Evolutionary conservation across 1,139 yeast species (phyloP).

Genomic region (Yarrowia galli): DNA sequence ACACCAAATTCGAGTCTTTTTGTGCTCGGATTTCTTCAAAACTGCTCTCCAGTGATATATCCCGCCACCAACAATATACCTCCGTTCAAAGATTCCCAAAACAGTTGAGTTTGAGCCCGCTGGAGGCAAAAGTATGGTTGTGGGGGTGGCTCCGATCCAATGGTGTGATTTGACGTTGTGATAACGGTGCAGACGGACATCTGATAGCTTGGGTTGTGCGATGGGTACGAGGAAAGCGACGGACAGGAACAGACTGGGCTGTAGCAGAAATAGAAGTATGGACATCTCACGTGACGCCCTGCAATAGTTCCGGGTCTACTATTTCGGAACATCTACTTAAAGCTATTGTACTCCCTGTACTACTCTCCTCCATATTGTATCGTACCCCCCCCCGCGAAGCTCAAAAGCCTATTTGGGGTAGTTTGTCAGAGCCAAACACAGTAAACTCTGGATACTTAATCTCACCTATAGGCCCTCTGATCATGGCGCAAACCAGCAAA

Average conservation of each 20-base stretch:
- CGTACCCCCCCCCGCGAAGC: constrained; percentile 6
- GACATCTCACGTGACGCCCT: not conserved
- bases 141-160: not conserved
- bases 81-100: not conserved
- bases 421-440: constrained; percentile 33
- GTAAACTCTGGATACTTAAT: constrained; percentile 33
- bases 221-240: not conserved
- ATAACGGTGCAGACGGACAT: not conserved
- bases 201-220: not conserved
- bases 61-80: not conserved
- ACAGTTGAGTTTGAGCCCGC: not conserved
- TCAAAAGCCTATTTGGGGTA: constrained; percentile 10
- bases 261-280: not conserved
- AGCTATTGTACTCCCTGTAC: no score
- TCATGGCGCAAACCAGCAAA: constrained; percentile 25
- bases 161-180: constrained; percentile 17
- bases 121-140: constrained; percentile 4
- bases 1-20: not conserved
- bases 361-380: no score
- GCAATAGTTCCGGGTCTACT: no score
- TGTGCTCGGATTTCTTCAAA: not conserved
- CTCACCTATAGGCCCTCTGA: constrained; percentile 29
- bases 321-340: no score
- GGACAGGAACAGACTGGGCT: not conserved
- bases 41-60: not conserved